Evolutionary conservation across 1,284 basidiomycete species (phyloP), one percentile per base, ranked within the genome.

Genomic region (Malassezia japonica): DNA sequence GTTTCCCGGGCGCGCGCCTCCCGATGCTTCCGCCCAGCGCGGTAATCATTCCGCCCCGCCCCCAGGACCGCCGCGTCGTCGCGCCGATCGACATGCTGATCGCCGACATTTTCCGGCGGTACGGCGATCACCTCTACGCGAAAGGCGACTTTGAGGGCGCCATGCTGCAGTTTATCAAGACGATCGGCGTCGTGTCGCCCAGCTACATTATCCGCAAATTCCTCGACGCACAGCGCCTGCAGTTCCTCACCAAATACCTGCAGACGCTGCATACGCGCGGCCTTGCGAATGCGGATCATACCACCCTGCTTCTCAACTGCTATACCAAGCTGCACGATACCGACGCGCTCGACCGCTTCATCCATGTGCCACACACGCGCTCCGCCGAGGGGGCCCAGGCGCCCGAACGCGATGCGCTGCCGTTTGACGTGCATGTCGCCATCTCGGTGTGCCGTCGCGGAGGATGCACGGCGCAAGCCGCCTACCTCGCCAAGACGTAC

Each of bases 141-240:
- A 95, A 94, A 72, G 84, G 84, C 5, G 89, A 96, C 67, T 94
- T 85, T 64, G 92, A 96, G 57, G 85, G 83, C 5, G 84, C 91
- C 1, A 92, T 95, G 84, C 79, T 81, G 31, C 89, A 95, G 70
- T 98, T 86, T 66, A 77, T 92, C 39, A 82, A 86, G 72, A 96
- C 91, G 0, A 84, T 96, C 23, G 89, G 92, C 0, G 77, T 82
- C 49, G 78, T 94, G 0, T 87, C 90, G 61, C 88, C 91, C 0
- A 94, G 89, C 69, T 94, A 94, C 74, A 88, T 98, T 18, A 91
- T 98, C 55, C 82, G 94, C 60, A 95, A 67, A 88, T 96, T 92
- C 75, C 81, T 99, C 33, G 92, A 95, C 63, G 89, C 92, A 0
- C 92, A 98, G 72, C 78, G 92, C 4, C 95, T 96, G 48, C 84